Conservation (phyloP, 1,284 basidiomycete species). For the Apiotrichum mycotoxinovorans region DNA sequence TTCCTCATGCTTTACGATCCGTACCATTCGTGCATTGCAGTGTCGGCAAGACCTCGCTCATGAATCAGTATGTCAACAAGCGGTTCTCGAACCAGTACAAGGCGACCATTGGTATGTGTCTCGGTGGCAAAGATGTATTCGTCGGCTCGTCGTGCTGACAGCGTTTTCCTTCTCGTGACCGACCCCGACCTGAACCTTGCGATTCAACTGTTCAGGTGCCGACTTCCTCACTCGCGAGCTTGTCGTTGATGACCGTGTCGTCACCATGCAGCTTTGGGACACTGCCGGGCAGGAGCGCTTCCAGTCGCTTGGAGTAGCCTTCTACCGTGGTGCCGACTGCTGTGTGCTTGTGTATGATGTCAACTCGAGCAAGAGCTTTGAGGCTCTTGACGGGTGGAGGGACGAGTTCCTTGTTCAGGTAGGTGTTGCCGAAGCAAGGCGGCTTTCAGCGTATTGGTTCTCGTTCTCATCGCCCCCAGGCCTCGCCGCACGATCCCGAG, state of each 20-base stretch:
- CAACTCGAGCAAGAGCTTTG: conserved; percentile 96
- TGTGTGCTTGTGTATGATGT: conserved; percentile 99
- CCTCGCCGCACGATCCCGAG: conserved; percentile 96
- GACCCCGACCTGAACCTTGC: too few relatives aligned
- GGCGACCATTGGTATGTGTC: conserved; percentile 77
- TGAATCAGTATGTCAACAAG: conserved; percentile 99
- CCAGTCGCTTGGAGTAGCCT: conserved; percentile 96
- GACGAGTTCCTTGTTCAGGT: conserved; percentile 91
- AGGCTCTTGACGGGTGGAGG: conserved; percentile 91
- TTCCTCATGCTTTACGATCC: neutral
- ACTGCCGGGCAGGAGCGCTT: conserved; percentile 99
- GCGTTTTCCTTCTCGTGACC: neutral
- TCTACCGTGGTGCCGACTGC: conserved; percentile 98
- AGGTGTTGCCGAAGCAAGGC: conserved; percentile 13
- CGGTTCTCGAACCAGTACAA: conserved; percentile 99
- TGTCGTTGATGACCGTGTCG: conserved; percentile 94
- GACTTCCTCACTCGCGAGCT: conserved; percentile 93
- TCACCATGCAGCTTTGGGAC: conserved; percentile 99
- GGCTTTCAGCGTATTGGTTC: neutral
- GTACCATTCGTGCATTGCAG: conserved; percentile 54
- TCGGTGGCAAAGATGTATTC: too few relatives aligned
- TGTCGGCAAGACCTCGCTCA: conserved; percentile 98
- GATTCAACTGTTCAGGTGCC: conserved; percentile 41
- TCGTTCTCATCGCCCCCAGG: conserved; percentile 53
- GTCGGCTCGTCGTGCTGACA: neutral